A percentile compares a stretch with the other conserved stretches of the same genome.
Evolutionary conservation across 192 early-diverging fungal genomes (phyloP).

Genomic region (Gaertneriomyces semiglobifer): DNA sequence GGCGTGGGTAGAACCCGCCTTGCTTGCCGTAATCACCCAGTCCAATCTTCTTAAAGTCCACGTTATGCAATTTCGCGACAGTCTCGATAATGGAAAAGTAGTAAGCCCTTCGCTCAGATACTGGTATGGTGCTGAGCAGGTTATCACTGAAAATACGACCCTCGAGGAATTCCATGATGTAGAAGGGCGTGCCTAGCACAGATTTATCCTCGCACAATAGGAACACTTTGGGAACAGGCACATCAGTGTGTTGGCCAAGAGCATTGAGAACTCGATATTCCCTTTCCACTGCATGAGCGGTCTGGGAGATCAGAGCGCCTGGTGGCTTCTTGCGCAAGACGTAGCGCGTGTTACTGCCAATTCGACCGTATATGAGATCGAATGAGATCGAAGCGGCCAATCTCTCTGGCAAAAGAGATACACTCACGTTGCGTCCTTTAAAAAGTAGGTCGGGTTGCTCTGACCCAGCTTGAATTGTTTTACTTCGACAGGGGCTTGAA

Average conservation of each 20-base stretch:
- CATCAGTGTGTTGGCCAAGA: slow-evolving; percentile 64
- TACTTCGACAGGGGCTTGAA: slow-evolving; percentile 61
- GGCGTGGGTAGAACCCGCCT: slow-evolving; percentile 79
- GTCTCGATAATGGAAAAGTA: slow-evolving; percentile 64
- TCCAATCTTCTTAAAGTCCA: slow-evolving; percentile 62
- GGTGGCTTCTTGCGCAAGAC: slow-evolving; percentile 92
- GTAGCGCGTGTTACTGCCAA: slow-evolving; percentile 56
- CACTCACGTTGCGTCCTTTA: slow-evolving; percentile 53
- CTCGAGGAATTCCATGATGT: slow-evolving; percentile 93
- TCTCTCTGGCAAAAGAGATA: not conserved
- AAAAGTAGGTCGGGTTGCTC: slow-evolving; percentile 90
- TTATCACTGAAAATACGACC: slow-evolving; percentile 78
- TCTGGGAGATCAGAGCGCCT: slow-evolving; percentile 76
- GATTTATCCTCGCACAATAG: slow-evolving; percentile 79
- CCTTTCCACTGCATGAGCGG: slow-evolving; percentile 89
- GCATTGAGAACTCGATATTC: slow-evolving; percentile 81
- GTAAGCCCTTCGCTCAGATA: slow-evolving; percentile 22
- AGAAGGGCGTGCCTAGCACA: slow-evolving; percentile 90
- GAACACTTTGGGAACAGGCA: slow-evolving; percentile 88
- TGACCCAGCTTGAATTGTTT: slow-evolving; percentile 90
- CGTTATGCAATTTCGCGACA: slow-evolving; percentile 75
- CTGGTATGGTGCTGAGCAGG: slow-evolving; percentile 16
- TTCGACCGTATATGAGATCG: not conserved
- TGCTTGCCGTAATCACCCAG: slow-evolving; percentile 66
- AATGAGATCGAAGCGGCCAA: not conserved